phyloP scores from a whole-genome alignment of 2,329 filamentous ascomycete genomes.

The Mycosphaerella sp. region DNA sequence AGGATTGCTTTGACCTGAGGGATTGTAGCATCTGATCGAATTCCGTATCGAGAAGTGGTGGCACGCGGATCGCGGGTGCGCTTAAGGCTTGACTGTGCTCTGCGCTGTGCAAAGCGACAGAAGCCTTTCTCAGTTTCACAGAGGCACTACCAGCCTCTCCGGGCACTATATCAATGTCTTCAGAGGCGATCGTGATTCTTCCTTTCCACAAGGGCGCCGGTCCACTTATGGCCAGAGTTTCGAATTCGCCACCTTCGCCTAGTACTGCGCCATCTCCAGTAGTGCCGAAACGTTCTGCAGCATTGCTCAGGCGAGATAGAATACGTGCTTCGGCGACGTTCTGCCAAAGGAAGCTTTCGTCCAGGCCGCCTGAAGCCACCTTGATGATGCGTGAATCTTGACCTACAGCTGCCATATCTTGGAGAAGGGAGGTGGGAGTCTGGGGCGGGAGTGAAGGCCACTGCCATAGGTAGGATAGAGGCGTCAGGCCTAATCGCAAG shows the following conservation, averaged over 20 bases:
- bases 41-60: constrained; percentile 58
- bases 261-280: constrained; percentile 63
- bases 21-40: constrained; percentile 44
- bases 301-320: constrained; percentile 44
- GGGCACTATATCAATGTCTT: constrained; percentile 48
- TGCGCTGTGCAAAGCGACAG: constrained; percentile 31
- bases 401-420: constrained; percentile 71
- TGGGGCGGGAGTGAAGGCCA: constrained; percentile 64
- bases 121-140: constrained; percentile 56
- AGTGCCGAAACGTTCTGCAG: constrained; percentile 61
- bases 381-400: constrained; percentile 92
- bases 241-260: constrained; percentile 93
- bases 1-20: background rate
- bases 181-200: constrained; percentile 56
- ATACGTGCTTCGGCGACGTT: constrained; percentile 58
- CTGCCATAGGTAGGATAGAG: constrained; percentile 88
- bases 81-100: background rate
- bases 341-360: constrained; percentile 72
- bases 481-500: constrained; percentile 69
- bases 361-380: constrained; percentile 82
- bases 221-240: constrained; percentile 82
- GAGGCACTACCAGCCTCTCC: constrained; percentile 75
- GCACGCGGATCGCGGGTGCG: constrained; percentile 43
- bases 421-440: constrained; percentile 52
- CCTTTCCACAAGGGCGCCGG: constrained; percentile 66